Conservation (phyloP, 1,139 yeast species). For the Waltiozyma solani region DNA sequence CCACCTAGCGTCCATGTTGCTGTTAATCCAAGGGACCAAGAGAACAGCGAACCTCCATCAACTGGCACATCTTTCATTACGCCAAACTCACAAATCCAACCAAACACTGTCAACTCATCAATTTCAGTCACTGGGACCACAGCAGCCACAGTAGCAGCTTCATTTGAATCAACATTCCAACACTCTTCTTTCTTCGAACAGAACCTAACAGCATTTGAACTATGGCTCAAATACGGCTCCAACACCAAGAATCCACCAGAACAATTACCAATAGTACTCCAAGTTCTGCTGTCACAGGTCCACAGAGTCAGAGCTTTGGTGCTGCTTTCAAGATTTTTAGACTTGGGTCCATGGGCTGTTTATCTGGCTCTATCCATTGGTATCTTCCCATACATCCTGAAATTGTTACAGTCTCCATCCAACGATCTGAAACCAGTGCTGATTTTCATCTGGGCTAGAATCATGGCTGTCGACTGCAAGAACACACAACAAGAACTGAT, state of each 20-base stretch:
- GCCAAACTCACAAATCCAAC: too few species aligned
- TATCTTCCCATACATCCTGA: conserved; percentile 89
- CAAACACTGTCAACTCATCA: too few species aligned
- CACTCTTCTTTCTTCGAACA: conserved; percentile 94
- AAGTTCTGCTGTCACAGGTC: conserved; percentile 86
- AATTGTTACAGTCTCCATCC: conserved; percentile 87
- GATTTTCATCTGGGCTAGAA: conserved; percentile 95
- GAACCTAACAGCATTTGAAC: conserved; percentile 90
- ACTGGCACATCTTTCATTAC: too few species aligned
- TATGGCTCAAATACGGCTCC: conserved; percentile 90
- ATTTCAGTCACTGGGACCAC: background rate
- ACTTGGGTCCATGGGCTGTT: conserved; percentile 97
- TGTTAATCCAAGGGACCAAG: background rate
- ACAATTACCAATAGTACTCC: conserved; percentile 88
- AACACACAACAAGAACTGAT: conserved; percentile 88
- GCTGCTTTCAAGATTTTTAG: conserved; percentile 74
- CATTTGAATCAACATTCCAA: conserved; percentile 35
- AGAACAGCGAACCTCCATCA: background rate
- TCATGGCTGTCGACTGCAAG: conserved; percentile 88
- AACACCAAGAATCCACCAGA: conserved; percentile 84
- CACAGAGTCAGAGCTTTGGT: conserved; percentile 87
- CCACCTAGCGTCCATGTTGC: too few species aligned
- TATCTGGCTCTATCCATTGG: conserved; percentile 89
- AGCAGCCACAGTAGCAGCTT: conserved; percentile 11
- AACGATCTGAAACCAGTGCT: conserved; percentile 90